Conservation (phyloP, 768 basidiomycete genomes). For the Boletus sensibilis region DNA sequence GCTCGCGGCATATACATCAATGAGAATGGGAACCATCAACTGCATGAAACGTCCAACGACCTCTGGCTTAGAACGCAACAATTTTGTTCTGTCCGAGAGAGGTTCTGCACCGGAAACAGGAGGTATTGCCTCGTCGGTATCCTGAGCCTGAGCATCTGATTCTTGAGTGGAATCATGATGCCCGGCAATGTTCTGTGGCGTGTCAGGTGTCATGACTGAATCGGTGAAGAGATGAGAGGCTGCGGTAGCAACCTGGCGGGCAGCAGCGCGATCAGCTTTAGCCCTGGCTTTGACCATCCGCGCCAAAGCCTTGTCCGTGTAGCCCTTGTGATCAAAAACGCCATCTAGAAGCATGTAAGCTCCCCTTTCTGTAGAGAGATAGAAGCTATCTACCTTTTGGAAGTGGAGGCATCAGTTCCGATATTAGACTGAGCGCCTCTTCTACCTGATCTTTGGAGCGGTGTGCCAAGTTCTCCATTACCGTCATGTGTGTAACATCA, state of each 20-base stretch:
- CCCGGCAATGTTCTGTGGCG: constrained; percentile 11
- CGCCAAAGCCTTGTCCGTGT: constrained; percentile 81
- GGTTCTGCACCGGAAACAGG: constrained; percentile 34
- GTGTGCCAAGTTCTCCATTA: constrained; percentile 96
- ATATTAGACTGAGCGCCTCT: constrained; percentile 84
- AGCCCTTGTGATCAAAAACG: constrained; percentile 88
- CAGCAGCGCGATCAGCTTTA: constrained; percentile 76
- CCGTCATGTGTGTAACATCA: constrained; percentile 92
- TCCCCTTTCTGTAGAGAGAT: not conserved
- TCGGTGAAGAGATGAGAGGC: constrained; percentile 31
- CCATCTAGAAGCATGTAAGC: constrained; percentile 58
- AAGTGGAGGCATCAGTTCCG: constrained; percentile 89
- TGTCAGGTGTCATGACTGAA: constrained; percentile 22
- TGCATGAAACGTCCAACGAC: constrained; percentile 85
- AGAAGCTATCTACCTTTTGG: constrained; percentile 66
- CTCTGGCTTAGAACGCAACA: constrained; percentile 70
- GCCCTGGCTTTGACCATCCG: constrained; percentile 79
- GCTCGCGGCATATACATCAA: constrained; percentile 99
- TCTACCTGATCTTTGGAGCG: constrained; percentile 97
- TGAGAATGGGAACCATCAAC: constrained; percentile 86
- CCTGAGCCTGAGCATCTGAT: constrained; percentile 41
- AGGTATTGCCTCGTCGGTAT: constrained; percentile 40
- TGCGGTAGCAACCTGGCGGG: constrained; percentile 49
- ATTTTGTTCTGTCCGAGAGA: constrained; percentile 60
- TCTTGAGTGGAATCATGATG: constrained; percentile 28